Base-by-base conservation (phyloP, 1,284 basidiomycete genomes). In the Boletus semigastroideus region DNA sequence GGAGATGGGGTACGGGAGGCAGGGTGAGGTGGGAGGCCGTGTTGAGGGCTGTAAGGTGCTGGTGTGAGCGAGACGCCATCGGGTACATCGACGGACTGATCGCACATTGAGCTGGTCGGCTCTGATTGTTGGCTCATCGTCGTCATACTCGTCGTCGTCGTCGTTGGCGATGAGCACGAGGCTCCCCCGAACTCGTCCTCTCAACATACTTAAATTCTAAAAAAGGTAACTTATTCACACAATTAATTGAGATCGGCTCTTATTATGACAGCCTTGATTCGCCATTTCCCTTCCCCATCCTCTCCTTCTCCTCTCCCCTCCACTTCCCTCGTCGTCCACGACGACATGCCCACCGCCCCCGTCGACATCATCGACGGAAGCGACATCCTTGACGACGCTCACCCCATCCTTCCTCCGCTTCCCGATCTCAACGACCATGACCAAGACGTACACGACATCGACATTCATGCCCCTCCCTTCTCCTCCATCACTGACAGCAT, bases 381-480 rank as follows among this genome's bases (percentile, higher is more conserved):
- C 51, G 60, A 58, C 58, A 40, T 68, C 17, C 62, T 64, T 13
- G 42, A 60, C 45, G 44, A 55, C 42, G 34, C 44, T 17, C 25
- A 46, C 27, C 2, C 27, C 25, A 40, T 56, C 40, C 56, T 68
- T 14, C 42, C 54, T 39, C 25, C 53, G 27, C 54, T 67, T 30
- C 16, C 58, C 48, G 64, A 68, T 66, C 51, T 28, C 33, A 45
- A 41, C 49, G 45, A 30, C 56, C 52, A 60, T 36, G 67, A 66
- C 57, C 51, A 65, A 7, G 63, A 67, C 66, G 36, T 60, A 28
- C 60, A 68, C 55, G 66, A 68, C 66, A 64, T 71, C 57, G 49
- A 59, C 68, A 58, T 70, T 55, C 66, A 67, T 42, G 54, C 49
- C 55, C 22, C 56, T 43, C 46, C 57, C 25, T 67, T 69, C 47